These are phyloP conservation scores for Amphicarpaea edgeworthii DNA, from an alignment of 306 rosid species.

Conservation along the genomic window DNA sequence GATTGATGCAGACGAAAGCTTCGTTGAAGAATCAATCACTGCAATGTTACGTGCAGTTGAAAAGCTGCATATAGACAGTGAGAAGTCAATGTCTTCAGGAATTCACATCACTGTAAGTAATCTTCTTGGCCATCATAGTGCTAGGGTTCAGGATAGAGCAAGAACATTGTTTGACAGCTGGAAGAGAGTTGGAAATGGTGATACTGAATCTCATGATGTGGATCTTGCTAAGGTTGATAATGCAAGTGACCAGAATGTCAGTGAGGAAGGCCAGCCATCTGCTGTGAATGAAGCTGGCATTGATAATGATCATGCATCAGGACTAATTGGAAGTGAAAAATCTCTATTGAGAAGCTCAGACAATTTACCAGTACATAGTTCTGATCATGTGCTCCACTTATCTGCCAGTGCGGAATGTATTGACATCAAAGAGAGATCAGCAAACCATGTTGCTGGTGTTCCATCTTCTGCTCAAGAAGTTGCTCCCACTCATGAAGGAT, in stretches of 20 bases:
- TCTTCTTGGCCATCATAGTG: constrained; percentile 76
- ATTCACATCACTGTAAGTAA: constrained; percentile 68
- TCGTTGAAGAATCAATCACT: constrained; percentile 79
- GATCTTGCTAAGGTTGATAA: constrained; percentile 48
- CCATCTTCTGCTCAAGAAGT: constrained; percentile 53
- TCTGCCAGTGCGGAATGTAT: constrained; percentile 48
- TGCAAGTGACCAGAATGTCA: constrained; percentile 53
- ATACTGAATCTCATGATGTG: constrained; percentile 50
- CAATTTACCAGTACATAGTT: constrained; percentile 44
- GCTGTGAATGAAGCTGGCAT: constrained; percentile 49
- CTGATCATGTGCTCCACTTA: constrained; percentile 46
- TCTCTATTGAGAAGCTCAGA: constrained; percentile 50
- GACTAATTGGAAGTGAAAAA: constrained; percentile 48
- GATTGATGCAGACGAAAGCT: constrained; percentile 64
- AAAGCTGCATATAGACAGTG: constrained; percentile 68
- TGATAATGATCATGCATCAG: constrained; percentile 49
- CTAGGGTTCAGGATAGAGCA: constrained; percentile 72
- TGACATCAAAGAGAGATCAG: constrained; percentile 56
- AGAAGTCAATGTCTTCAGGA: constrained; percentile 77
- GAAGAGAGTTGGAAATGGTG: constrained; percentile 63
- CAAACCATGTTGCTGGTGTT: constrained; percentile 55
- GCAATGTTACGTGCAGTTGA: constrained; percentile 83
- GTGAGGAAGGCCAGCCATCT: constrained; percentile 58
- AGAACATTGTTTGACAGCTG: constrained; percentile 74
- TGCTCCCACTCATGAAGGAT: constrained; percentile 54